phyloP scores from a whole-genome alignment of 2,329 filamentous ascomycete genomes.

The Pyrenophora tritici-repentis region DNA sequence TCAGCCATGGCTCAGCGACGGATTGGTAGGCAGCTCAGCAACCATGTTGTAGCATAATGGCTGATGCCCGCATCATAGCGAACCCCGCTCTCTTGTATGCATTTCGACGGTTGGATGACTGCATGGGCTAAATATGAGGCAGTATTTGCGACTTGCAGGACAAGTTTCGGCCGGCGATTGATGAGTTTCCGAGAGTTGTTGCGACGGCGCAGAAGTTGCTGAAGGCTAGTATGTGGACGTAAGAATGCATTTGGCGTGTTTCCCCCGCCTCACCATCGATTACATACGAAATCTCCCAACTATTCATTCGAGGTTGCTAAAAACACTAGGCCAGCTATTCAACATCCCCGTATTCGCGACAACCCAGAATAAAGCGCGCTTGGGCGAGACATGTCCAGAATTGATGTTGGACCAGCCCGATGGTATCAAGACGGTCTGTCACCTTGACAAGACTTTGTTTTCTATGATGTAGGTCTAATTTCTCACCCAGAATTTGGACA shows the following conservation, averaged over 20 bases:
- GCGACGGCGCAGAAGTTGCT: conserved; percentile 59
- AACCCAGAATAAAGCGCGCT: conserved; percentile 78
- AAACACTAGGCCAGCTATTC: conserved; percentile 58
- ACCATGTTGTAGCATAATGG: conserved; percentile 16
- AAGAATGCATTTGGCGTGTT: no score
- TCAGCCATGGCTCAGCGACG: conserved; percentile 38
- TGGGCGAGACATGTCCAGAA: conserved; percentile 79
- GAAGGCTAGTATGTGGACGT: conserved; percentile 54
- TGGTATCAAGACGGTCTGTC: conserved; percentile 58
- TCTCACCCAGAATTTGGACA: not conserved
- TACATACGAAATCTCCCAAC: no score
- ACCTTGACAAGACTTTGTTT: conserved; percentile 87
- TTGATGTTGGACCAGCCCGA: conserved; percentile 60
- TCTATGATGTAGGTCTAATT: conserved; percentile 67
- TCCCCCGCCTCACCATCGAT: no score
- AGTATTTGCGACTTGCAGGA: conserved; percentile 96
- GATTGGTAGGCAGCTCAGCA: conserved; percentile 34
- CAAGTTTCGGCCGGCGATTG: conserved; percentile 82
- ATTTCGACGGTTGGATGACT: no score
- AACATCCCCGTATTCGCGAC: conserved; percentile 81
- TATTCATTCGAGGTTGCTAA: no score
- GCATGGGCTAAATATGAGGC: no score
- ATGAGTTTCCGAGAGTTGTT: conserved; percentile 78
- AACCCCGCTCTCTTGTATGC: conserved; percentile 51
- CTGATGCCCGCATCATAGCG: conserved; percentile 33